Base-by-base conservation (phyloP, 2,329 filamentous ascomycete genomes). In the Lecanicillium sp. region DNA sequence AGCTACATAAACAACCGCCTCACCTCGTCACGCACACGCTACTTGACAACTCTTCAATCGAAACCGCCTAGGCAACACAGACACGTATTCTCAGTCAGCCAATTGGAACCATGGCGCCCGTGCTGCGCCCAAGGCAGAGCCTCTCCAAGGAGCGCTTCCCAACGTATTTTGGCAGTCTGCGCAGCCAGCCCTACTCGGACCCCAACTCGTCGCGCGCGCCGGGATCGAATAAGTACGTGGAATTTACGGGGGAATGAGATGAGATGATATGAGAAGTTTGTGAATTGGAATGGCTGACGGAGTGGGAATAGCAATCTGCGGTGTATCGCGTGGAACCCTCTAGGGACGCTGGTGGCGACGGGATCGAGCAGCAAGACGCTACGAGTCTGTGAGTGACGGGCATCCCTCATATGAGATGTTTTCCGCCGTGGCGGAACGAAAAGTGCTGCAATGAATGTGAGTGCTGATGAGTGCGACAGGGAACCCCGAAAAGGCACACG, bases 321-420 rank as follows among this genome's bases (percentile, higher is more conserved):
- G 33, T 84, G 86, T 2, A 83, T 97, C 55, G 84, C 87, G 32
- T 97, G 91, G 91, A 95, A 91, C 55, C 87, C 90, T 0, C 73
- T 87, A 0, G 90, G 91, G 27, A 86, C 81, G 8, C 73, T 93
- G 51, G 82, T 97, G 52, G 91, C 91, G 1, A 94, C 90, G 0
- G 90, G 89, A 3, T 78, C 84, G 5, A 71, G 75, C 20, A 83
- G 88, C 59, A 80, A 78, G 56, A 86, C 78, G 8, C 67, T 91
- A 46, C 81, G 87, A 58, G 83, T 90, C 40, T 91, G 87, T 81
- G 61, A 61, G 77, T 73, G 35, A 4, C 9, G 14, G 36, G 8
- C 29, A 44, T 10, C 43, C 11, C n/a, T 20, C n/a, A n/a, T n/a
- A n/a, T n/a, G n/a, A n/a, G n/a, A n/a, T n/a, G n/a, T n/a, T n/a